Percentiles rank a stretch among this genome's conserved stretches.
Evolutionary conservation across 2,329 filamentous ascomycete species (phyloP).

Genomic region (Aspergillus thermomutatus): DNA sequence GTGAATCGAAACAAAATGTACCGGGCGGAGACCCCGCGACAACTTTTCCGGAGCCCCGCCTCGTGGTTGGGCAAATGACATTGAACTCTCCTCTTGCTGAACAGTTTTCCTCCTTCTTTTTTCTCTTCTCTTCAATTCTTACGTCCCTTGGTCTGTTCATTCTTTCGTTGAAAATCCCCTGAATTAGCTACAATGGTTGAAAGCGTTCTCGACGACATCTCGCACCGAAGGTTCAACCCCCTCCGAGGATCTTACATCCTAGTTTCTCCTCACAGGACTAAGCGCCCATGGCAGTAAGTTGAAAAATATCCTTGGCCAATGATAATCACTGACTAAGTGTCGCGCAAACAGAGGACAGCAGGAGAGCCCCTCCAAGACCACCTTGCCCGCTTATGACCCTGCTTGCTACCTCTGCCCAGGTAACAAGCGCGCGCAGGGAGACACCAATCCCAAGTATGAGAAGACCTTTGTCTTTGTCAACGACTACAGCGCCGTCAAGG

Average conservation of each 20-base stretch:
- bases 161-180: slow-evolving; percentile 2
- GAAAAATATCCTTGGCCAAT: background rate
- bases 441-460: slow-evolving; percentile 79
- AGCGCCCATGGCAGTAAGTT: slow-evolving; percentile 94
- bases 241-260: slow-evolving; percentile 87
- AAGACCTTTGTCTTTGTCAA: slow-evolving; percentile 94
- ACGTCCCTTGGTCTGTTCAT: slow-evolving; percentile 1
- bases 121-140: slow-evolving; percentile 1
- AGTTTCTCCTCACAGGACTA: slow-evolving; percentile 92
- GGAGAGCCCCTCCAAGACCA: slow-evolving; percentile 65
- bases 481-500: slow-evolving; percentile 95
- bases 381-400: slow-evolving; percentile 77
- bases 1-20: background rate
- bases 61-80: background rate
- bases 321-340: background rate
- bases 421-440: slow-evolving; percentile 83
- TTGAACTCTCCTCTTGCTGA: background rate
- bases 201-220: slow-evolving; percentile 87
- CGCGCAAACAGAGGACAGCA: slow-evolving; percentile 63
- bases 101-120: slow-evolving; percentile 2
- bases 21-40: slow-evolving; percentile 20
- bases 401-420: slow-evolving; percentile 94
- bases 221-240: slow-evolving; percentile 90
- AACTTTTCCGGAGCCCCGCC: slow-evolving; percentile 6
- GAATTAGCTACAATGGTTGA: slow-evolving; percentile 58